These are phyloP conservation scores for Avena atlantica DNA, from an alignment of 176 grass and related monocot species.

Conservation along the genomic window DNA sequence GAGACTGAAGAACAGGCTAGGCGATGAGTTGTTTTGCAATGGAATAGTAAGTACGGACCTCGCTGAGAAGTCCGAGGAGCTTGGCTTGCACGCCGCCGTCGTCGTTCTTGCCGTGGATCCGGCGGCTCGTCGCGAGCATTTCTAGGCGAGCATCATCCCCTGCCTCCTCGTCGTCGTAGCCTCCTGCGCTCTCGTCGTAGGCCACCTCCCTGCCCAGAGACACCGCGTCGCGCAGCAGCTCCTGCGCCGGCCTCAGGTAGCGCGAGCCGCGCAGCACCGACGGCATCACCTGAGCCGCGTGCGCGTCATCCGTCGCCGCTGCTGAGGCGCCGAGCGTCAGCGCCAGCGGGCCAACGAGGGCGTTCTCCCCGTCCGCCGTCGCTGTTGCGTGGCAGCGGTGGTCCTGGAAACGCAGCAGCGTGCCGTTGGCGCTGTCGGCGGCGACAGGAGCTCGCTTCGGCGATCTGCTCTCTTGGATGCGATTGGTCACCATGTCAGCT, in stretches of 20 bases:
- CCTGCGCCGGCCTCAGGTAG: constrained; percentile 75
- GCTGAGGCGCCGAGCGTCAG: too few species aligned
- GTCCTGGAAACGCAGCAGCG: constrained; percentile 30
- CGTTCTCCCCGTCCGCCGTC: not conserved
- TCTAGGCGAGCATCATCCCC: not conserved
- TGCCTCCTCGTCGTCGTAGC: constrained; percentile 23
- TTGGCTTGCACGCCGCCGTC: constrained; percentile 54
- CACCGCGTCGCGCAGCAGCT: constrained; percentile 78
- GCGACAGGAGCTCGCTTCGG: constrained; percentile 23
- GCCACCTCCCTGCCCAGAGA: constrained; percentile 46
- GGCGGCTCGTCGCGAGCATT: not conserved
- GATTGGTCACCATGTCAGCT: constrained; percentile 42
- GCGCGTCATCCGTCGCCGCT: too few species aligned
- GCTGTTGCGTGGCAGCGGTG: not conserved
- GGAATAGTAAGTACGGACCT: constrained; percentile 51
- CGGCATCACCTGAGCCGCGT: constrained; percentile 13
- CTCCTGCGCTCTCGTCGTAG: constrained; percentile 24
- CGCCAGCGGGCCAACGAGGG: not conserved
- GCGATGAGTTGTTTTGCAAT: not conserved
- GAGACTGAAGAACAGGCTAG: not conserved
- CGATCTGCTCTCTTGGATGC: constrained; percentile 30
- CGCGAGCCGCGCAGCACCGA: constrained; percentile 55
- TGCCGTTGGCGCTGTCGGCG: constrained; percentile 15
- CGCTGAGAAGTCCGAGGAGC: constrained; percentile 76
- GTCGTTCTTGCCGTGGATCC: constrained; percentile 33